Evolutionary conservation across 257 asterid species (phyloP).

Genomic region (Fraxinus quadrangulata): DNA sequence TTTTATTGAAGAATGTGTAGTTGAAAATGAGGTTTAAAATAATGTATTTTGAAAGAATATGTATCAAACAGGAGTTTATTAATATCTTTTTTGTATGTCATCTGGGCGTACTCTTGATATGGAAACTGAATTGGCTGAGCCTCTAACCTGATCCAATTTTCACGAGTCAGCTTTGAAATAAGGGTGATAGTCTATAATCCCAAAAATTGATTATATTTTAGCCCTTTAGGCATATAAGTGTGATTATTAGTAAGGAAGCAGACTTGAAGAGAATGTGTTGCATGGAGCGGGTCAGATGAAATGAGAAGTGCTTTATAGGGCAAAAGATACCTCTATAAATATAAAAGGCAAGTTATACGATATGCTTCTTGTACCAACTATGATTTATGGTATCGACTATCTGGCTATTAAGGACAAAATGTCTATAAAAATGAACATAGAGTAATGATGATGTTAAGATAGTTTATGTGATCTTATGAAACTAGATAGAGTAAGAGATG

Average conservation of each 20-base stretch:
- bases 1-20: too few species aligned
- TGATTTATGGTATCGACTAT: neutral
- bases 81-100: neutral
- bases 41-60: too few species aligned
- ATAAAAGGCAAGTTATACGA: neutral
- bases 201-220: too few species aligned
- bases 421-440: neutral
- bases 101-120: neutral
- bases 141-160: neutral
- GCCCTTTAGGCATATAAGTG: neutral
- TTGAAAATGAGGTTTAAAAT: too few species aligned
- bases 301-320: neutral
- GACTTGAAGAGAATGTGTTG: neutral
- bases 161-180: neutral
- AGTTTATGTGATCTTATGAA: neutral
- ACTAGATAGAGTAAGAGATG: neutral
- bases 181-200: neutral
- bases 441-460: neutral
- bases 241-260: neutral
- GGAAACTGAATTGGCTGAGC: neutral
- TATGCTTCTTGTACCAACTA: neutral
- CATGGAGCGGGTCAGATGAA: neutral
- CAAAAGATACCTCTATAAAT: neutral
- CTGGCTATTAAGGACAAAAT: neutral
- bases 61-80: neutral